A percentile compares a stretch with the other conserved stretches of the same genome.
Conservation (phyloP, 495 filamentous ascomycete genomes). For the Emericellopsis terricola region DNA sequence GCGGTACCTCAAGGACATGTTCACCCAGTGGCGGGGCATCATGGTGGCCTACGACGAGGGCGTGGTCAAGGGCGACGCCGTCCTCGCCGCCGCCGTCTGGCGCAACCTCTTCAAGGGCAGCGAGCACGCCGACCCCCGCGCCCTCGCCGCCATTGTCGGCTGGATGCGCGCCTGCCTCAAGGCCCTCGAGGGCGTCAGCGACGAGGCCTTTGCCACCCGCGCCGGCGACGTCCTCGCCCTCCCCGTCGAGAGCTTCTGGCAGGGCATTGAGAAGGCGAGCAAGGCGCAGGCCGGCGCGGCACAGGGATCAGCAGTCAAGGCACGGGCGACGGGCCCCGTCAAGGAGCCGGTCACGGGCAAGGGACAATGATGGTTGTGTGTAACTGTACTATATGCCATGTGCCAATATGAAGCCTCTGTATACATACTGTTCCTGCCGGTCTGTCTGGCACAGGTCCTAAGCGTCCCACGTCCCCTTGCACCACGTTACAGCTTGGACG, state of each 20-base stretch:
- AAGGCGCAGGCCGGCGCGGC: too few species aligned
- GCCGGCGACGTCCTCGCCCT: constrained; percentile 5
- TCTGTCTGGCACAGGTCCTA: too few species aligned
- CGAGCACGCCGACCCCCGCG: constrained; percentile 49
- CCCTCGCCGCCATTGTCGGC: constrained; percentile 54
- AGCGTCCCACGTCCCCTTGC: too few species aligned
- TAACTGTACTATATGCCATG: too few species aligned
- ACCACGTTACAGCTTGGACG: constrained; percentile 7
- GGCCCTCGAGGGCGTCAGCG: constrained; percentile 41
- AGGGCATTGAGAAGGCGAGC: constrained; percentile 1
- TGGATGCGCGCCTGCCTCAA: constrained; percentile 57
- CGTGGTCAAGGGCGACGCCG: constrained; percentile 62
- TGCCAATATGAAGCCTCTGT: too few species aligned
- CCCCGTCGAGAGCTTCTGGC: constrained; percentile 7
- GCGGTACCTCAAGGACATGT: constrained; percentile 81
- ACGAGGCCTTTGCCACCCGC: constrained; percentile 20
- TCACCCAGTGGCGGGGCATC: constrained; percentile 76
- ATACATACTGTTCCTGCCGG: too few species aligned
- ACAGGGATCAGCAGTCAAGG: neutral
- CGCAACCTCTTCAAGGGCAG: constrained; percentile 74
- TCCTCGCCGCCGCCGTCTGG: constrained; percentile 79
- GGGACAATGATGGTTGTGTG: constrained; percentile 10
- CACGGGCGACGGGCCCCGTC: neutral
- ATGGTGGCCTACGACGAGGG: constrained; percentile 79
- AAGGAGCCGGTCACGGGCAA: neutral